A percentile compares a stretch with the other conserved stretches of the same genome.
These are phyloP conservation scores for Hyaloscypha bicolor DNA, from an alignment of 495 filamentous ascomycete genomes.

Conservation along the genomic window DNA sequence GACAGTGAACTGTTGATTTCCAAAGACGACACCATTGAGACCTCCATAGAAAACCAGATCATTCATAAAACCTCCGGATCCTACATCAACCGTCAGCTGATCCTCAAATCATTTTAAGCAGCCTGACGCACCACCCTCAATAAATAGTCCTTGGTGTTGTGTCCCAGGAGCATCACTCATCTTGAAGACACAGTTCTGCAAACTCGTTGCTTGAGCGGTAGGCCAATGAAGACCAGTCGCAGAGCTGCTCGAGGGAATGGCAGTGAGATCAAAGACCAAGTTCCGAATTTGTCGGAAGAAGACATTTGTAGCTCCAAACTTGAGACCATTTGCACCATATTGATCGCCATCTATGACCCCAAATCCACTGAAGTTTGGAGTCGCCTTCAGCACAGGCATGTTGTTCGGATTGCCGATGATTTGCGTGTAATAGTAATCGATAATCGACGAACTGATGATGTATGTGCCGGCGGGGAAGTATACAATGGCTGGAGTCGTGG, in stretches of 20 bases:
- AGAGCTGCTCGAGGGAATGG: slow-evolving; percentile 43
- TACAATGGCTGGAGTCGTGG: slow-evolving; percentile 48
- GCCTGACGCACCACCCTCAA: slow-evolving; percentile 61
- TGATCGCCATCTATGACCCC: slow-evolving; percentile 77
- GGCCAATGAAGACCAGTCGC: slow-evolving; percentile 73
- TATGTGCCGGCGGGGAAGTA: slow-evolving; percentile 55
- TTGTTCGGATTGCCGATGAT: slow-evolving; percentile 68
- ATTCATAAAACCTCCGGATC: slow-evolving; percentile 72
- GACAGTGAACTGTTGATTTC: slow-evolving; percentile 57
- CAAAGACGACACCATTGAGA: slow-evolving; percentile 61
- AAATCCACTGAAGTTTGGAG: slow-evolving; percentile 62
- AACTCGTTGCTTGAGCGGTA: slow-evolving; percentile 72
- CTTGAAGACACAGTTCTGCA: slow-evolving; percentile 79
- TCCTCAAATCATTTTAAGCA: slow-evolving; percentile 33
- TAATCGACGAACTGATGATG: slow-evolving; percentile 56
- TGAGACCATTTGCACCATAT: slow-evolving; percentile 56
- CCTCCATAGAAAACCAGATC: slow-evolving; percentile 73
- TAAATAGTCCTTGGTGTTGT: slow-evolving; percentile 65
- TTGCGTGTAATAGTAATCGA: slow-evolving; percentile 68
- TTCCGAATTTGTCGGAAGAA: slow-evolving; percentile 85
- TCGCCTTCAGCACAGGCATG: slow-evolving; percentile 67
- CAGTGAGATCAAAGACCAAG: slow-evolving; percentile 72
- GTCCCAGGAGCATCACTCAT: slow-evolving; percentile 66
- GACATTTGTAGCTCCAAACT: slow-evolving; percentile 65
- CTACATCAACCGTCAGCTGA: slow-evolving; percentile 39